Base-by-base conservation (phyloP, 2,329 filamentous ascomycete genomes). In the Leptographium radiaticola region DNA sequence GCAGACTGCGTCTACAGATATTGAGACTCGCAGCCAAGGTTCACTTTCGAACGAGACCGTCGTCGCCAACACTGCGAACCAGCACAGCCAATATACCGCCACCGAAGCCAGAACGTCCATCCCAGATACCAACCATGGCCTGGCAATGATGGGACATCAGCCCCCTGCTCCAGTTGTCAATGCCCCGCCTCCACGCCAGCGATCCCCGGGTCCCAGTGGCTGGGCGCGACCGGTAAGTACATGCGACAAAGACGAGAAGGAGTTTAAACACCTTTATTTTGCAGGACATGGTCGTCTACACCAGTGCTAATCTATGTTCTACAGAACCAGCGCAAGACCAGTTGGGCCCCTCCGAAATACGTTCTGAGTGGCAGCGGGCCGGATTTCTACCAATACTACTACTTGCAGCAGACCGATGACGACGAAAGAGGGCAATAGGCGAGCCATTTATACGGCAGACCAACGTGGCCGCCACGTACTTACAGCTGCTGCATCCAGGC, bases 191-290 rank as follows among this genome's bases (percentile, higher is more conserved):
- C 12, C 16, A 5, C 49, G 40, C 16, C 7, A 16, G 9, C 5
- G 51, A 42, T 8, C 25, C 7, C 33, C 51, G 1, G 33, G 31
- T 11, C 15, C 42, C n/a, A 53, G 39, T 18, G 55, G 51, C 4
- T 61, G 59, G 59, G 59, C 58, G 8, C 44, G 51, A n/a, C 59
- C 59, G n/a, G 59, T 61, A 55, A 25, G 57, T 49, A n/a, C 12
- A 44, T 25, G 42, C 18, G 7, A 9, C n/a, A n/a, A 44, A 6
- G 6, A 18, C 42, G 10, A 25, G 25, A 25, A 4, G 9, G 34
- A 10, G 34, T 36, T 36, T 25, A 5, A 25, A 25, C 25, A 3
- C 25, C 25, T 25, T 5, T 25, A 25, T 25, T 25, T 5, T 5
- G 5, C 2, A 25, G 25, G 25, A 25, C 25, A 25, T 25, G 25